Percentiles rank a stretch among this genome's conserved stretches.
These are phyloP conservation scores for Aspergillus carbonarius DNA, from an alignment of 2,329 filamentous ascomycete species.

Conservation along the genomic window DNA sequence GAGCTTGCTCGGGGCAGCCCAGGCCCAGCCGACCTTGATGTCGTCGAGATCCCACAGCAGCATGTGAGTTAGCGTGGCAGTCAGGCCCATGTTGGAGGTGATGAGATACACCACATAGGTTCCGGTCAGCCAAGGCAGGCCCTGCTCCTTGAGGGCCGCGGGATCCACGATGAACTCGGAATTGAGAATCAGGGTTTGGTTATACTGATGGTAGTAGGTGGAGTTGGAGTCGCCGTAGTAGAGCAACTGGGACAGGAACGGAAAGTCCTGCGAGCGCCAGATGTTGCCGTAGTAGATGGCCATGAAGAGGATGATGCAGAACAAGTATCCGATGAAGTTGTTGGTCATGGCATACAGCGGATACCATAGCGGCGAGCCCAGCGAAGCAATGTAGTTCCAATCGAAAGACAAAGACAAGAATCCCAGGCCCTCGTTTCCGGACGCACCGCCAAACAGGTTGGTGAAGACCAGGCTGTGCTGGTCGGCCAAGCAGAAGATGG, in stretches of 20 bases:
- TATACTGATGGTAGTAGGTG: slow-evolving; percentile 2
- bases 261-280: slow-evolving; percentile 4
- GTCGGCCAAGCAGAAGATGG: slow-evolving; percentile 4
- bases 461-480: slow-evolving; percentile 5
- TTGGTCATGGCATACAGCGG: slow-evolving; percentile 4
- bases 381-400: slow-evolving; percentile 5
- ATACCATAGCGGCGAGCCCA: slow-evolving; percentile 2
- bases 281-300: slow-evolving; percentile 4
- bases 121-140: slow-evolving; percentile 3
- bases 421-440: slow-evolving; percentile 4
- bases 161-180: background rate
- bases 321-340: slow-evolving; percentile 4
- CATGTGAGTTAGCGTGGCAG: slow-evolving; percentile 4
- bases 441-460: slow-evolving; percentile 2
- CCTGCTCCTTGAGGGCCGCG: slow-evolving; percentile 2
- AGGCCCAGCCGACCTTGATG: slow-evolving; percentile 2
- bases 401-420: slow-evolving; percentile 1
- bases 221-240: slow-evolving; percentile 8
- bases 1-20: slow-evolving; percentile 1
- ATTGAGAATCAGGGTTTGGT: slow-evolving; percentile 3
- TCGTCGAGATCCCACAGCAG: slow-evolving; percentile 1
- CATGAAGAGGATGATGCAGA: slow-evolving; percentile 4
- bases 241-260: slow-evolving; percentile 2
- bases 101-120: slow-evolving; percentile 5
- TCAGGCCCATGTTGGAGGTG: slow-evolving; percentile 5